These are phyloP conservation scores for Globisporangium nodosum DNA, from an alignment of 352 stramenopile genomes.

Conservation along the genomic window DNA sequence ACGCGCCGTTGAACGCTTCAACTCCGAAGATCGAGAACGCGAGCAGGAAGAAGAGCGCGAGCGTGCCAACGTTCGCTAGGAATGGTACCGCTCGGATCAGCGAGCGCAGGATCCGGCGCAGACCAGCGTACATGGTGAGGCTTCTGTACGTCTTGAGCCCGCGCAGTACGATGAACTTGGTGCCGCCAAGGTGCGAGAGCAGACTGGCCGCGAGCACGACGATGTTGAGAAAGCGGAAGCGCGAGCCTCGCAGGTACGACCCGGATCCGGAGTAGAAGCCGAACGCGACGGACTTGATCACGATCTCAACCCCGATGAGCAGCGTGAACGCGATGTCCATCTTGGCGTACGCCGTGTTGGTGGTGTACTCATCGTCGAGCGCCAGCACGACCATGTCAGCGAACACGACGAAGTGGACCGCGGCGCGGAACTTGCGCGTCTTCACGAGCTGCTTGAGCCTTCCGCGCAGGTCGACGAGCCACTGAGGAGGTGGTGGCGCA, in stretches of 20 bases:
- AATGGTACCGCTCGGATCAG: constrained; percentile 64
- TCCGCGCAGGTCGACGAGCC: constrained; percentile 22
- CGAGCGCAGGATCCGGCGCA: constrained; percentile 64
- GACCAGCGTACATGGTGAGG: constrained; percentile 55
- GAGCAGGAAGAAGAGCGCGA: constrained; percentile 70
- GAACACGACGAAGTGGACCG: constrained; percentile 41
- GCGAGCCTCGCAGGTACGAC: constrained; percentile 48
- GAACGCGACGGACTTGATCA: constrained; percentile 50
- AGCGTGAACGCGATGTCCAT: constrained; percentile 66
- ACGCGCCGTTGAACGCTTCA: constrained; percentile 55
- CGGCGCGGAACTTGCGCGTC: constrained; percentile 31
- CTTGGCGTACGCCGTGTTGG: constrained; percentile 11
- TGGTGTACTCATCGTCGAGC: constrained; percentile 45
- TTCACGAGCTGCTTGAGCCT: constrained; percentile 35
- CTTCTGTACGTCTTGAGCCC: constrained; percentile 63
- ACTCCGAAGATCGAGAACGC: constrained; percentile 76
- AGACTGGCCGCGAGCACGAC: constrained; percentile 39
- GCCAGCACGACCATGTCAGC: constrained; percentile 51
- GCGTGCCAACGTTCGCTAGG: constrained; percentile 64
- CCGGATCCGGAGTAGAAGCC: constrained; percentile 31
- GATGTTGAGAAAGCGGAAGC: constrained; percentile 50
- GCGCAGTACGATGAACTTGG: constrained; percentile 44
- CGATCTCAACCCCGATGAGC: constrained; percentile 50
- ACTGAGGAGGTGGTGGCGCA: constrained; percentile 8
- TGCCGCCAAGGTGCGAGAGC: constrained; percentile 31